A percentile compares a stretch with the other conserved stretches of the same genome.
These are phyloP conservation scores for Kluyveromyces starmeri DNA, from an alignment of 805 yeast genomes.

Conservation along the genomic window DNA sequence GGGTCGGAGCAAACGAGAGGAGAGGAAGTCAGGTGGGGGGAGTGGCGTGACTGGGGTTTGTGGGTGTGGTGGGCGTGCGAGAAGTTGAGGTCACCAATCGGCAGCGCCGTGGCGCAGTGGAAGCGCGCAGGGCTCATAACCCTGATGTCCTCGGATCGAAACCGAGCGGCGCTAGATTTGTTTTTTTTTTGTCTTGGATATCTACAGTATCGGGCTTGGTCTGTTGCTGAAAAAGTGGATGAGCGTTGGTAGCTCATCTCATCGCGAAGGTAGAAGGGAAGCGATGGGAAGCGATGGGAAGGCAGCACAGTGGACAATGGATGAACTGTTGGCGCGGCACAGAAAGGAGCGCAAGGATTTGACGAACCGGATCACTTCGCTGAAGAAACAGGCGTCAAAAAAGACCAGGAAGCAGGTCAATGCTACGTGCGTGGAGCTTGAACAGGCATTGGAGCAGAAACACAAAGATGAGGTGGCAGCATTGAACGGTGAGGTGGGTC, in stretches of 20 bases:
- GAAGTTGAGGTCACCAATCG: no score
- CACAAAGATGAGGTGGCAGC: constrained; percentile 47
- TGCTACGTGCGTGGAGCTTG: constrained; percentile 51
- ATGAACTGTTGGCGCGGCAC: constrained; percentile 39
- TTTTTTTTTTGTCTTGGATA: constrained; percentile 5
- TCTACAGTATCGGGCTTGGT: no score
- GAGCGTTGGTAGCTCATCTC: no score
- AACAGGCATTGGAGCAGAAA: constrained; percentile 40
- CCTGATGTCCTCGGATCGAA: constrained; percentile 97
- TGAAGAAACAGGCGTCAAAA: constrained; percentile 78
- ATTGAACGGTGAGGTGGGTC: constrained; percentile 8
- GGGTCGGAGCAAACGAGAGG: no score
- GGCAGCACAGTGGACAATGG: no score
- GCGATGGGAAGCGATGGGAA: no score
- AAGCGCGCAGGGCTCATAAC: constrained; percentile 99
- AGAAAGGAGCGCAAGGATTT: constrained; percentile 61
- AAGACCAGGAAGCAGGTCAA: constrained; percentile 63
- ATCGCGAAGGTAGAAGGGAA: no score
- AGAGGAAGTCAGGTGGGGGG: no score
- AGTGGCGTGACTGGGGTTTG: no score
- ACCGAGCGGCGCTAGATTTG: constrained; percentile 76
- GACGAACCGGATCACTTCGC: constrained; percentile 55
- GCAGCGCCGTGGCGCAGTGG: constrained; percentile 98
- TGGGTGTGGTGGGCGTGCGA: no score
- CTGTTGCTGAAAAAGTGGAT: no score